Conservation (phyloP, 306 rosid species). For the Dryas octopetala region DNA sequence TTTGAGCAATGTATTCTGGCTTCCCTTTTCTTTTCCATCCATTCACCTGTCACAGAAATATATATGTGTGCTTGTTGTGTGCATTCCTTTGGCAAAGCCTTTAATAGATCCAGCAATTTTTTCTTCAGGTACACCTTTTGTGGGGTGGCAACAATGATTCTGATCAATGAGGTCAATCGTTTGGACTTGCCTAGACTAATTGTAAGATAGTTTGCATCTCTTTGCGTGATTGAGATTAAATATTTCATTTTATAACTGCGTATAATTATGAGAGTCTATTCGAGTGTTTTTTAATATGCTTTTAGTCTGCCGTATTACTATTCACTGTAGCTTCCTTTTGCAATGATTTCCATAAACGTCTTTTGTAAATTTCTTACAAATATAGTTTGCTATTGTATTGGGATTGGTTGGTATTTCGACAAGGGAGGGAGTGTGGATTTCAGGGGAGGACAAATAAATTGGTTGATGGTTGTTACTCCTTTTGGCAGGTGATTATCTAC, state of each 20-base stretch:
- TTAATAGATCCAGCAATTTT: slow-evolving; percentile 21
- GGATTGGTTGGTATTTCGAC: too few relatives aligned
- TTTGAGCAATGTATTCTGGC: not conserved
- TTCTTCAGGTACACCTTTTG: slow-evolving; percentile 81
- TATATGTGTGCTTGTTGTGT: not conserved
- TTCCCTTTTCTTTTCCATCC: not conserved
- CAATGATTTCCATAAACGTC: too few relatives aligned
- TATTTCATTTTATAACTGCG: slow-evolving; percentile 11
- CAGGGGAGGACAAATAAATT: too few relatives aligned
- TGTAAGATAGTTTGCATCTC: slow-evolving; percentile 50
- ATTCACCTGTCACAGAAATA: not conserved
- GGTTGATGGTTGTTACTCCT: too few relatives aligned
- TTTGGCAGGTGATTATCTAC: too few relatives aligned
- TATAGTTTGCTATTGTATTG: too few relatives aligned
- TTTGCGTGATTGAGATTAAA: not conserved
- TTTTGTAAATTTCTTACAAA: too few relatives aligned
- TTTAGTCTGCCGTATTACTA: too few relatives aligned
- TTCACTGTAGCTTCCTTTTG: too few relatives aligned
- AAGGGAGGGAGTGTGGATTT: too few relatives aligned
- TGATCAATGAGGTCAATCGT: slow-evolving; percentile 76
- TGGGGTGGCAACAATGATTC: slow-evolving; percentile 90
- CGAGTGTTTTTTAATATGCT: too few relatives aligned
- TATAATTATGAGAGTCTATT: too few relatives aligned
- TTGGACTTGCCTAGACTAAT: slow-evolving; percentile 71
- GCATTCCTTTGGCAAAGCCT: not conserved